Conservation (phyloP, 441 rosid species). For the Rhodomyrtus psidioides region DNA sequence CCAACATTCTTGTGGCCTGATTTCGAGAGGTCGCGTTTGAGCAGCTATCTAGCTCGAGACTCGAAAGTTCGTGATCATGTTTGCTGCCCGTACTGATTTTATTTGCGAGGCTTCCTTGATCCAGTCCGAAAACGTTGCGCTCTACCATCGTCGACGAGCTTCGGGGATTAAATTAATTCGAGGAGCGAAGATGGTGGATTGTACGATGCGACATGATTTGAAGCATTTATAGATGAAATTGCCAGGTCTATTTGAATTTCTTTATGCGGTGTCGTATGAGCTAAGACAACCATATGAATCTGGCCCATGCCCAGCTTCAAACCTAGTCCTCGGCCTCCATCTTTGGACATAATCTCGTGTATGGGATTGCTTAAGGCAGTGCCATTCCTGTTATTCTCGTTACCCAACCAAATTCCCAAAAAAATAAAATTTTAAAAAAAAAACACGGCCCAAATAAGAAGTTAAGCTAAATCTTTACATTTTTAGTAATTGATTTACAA, state of each 20-base stretch:
- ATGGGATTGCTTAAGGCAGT: background rate
- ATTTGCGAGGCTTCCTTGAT: background rate
- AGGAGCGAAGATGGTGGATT: background rate
- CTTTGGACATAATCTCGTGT: background rate
- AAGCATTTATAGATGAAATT: background rate
- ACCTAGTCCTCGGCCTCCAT: background rate
- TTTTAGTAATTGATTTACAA: background rate
- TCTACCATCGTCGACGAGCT: background rate
- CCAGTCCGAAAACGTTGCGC: background rate
- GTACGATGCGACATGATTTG: background rate
- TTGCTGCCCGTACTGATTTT: too few relatives aligned
- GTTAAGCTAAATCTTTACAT: background rate
- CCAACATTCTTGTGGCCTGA: too few relatives aligned
- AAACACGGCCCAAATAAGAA: background rate
- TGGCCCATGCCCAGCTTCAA: background rate
- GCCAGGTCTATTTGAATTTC: background rate
- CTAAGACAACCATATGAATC: background rate
- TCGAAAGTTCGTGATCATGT: background rate
- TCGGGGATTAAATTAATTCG: fast-evolving
- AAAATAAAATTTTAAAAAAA: background rate
- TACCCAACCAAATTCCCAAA: background rate
- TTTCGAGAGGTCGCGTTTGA: background rate
- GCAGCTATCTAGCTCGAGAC: background rate
- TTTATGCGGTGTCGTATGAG: background rate
- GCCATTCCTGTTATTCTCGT: background rate